These are phyloP conservation scores for Benincasa hispida DNA, from an alignment of 306 rosid genomes.

Conservation along the genomic window DNA sequence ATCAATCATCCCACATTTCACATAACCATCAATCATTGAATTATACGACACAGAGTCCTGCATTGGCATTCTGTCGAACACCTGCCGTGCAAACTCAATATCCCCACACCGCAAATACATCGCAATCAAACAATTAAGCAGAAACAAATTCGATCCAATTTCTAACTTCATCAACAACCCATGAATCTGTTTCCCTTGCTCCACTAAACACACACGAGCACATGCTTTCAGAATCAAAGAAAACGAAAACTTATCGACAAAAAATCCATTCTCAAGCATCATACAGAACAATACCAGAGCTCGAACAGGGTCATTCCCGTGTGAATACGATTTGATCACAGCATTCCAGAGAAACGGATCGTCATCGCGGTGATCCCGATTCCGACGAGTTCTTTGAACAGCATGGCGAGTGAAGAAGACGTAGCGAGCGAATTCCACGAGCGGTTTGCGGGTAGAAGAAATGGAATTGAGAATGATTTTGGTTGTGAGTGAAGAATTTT, in stretches of 20 bases:
- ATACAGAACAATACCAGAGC: slow-evolving; percentile 32
- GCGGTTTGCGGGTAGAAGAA: slow-evolving; percentile 49
- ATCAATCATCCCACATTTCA: slow-evolving; percentile 36
- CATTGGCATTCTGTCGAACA: slow-evolving; percentile 45
- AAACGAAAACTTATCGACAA: slow-evolving; percentile 45
- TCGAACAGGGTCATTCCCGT: slow-evolving; percentile 44
- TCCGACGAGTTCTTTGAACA: neutral
- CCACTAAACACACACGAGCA: slow-evolving; percentile 36
- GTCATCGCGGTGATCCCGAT: slow-evolving; percentile 6
- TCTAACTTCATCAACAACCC: slow-evolving; percentile 48
- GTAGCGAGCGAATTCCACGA: slow-evolving; percentile 48
- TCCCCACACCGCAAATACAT: slow-evolving; percentile 39
- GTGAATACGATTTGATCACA: slow-evolving; percentile 55
- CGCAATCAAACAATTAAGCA: slow-evolving; percentile 46
- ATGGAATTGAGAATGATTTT: slow-evolving; percentile 42
- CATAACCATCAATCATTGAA: slow-evolving; percentile 62
- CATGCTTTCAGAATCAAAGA: slow-evolving; percentile 68
- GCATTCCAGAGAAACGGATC: slow-evolving; percentile 81
- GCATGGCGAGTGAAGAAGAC: slow-evolving; percentile 51
- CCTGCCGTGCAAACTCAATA: slow-evolving; percentile 29
- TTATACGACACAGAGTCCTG: slow-evolving; percentile 57
- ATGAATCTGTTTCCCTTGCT: slow-evolving; percentile 54
- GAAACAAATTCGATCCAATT: slow-evolving; percentile 37
- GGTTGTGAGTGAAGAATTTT: slow-evolving; percentile 24
- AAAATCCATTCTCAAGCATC: slow-evolving; percentile 57